Conservation (phyloP, 495 filamentous ascomycete genomes). For the Opeltia flavorubescens region DNA sequence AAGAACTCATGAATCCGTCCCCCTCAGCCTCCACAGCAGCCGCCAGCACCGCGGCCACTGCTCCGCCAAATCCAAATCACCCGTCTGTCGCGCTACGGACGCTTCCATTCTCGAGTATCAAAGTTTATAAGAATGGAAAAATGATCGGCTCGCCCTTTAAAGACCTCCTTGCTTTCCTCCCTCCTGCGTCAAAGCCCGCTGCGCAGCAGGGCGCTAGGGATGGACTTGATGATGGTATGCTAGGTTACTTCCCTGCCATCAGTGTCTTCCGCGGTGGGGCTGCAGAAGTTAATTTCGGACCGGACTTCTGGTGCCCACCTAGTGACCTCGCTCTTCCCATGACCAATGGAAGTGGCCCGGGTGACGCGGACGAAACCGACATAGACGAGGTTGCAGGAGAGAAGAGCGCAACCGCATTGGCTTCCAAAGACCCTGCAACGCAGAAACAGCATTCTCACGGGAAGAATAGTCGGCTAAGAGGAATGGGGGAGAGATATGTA, state of each 20-base stretch:
- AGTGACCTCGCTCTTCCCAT: slow-evolving; percentile 24
- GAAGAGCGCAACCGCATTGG: slow-evolving; percentile 12
- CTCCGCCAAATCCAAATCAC: slow-evolving; percentile 54
- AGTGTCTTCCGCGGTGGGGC: slow-evolving; percentile 85
- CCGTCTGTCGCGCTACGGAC: slow-evolving; percentile 60
- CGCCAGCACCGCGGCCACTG: slow-evolving; percentile 23
- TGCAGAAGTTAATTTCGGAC: slow-evolving; percentile 82
- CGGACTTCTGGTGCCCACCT: slow-evolving; percentile 78
- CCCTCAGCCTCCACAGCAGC: slow-evolving; percentile 22
- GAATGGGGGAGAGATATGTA: slow-evolving; percentile 68
- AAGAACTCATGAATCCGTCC: slow-evolving; percentile 67
- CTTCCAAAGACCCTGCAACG: slow-evolving; percentile 4
- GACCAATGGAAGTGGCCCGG: slow-evolving; percentile 17
- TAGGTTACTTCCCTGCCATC: slow-evolving; percentile 91
- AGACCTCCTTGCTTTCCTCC: slow-evolving; percentile 80
- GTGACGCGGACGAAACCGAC: slow-evolving; percentile 36
- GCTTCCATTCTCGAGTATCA: slow-evolving; percentile 72
- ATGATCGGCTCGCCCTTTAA: slow-evolving; percentile 79
- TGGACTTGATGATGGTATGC: slow-evolving; percentile 76
- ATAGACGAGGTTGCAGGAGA: not conserved
- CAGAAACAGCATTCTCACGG: slow-evolving; percentile 9
- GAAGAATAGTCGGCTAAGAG: slow-evolving; percentile 25
- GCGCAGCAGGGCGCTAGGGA: slow-evolving; percentile 61
- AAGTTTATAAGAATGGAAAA: slow-evolving; percentile 81
- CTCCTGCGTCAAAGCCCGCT: slow-evolving; percentile 67